These are phyloP conservation scores for Naegleria lovaniensis DNA, from an alignment of 208 protist genomes.

Conservation along the genomic window DNA sequence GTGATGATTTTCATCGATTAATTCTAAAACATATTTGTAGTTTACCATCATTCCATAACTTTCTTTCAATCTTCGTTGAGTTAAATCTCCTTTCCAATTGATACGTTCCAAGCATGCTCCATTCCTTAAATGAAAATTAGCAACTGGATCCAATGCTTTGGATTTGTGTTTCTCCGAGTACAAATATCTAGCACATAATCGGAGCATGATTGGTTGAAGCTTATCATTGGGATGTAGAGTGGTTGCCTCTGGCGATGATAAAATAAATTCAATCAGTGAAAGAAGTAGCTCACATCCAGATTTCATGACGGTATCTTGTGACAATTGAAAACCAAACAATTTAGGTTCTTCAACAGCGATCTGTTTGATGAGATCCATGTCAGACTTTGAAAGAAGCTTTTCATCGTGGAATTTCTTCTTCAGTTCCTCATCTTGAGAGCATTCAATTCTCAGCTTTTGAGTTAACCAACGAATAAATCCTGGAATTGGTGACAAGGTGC, in stretches of 20 bases:
- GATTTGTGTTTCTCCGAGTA: slow-evolving; percentile 49
- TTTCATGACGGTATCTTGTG: too few species aligned
- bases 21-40: slow-evolving; percentile 65
- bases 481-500: slow-evolving; percentile 69
- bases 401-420: slow-evolving; percentile 31
- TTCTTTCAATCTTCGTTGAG: slow-evolving; percentile 55
- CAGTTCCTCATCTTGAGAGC: not conserved
- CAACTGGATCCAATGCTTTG: slow-evolving; percentile 65
- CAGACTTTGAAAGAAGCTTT: not conserved
- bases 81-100: slow-evolving; percentile 65
- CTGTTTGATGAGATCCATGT: not conserved
- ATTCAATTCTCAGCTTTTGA: slow-evolving; percentile 49
- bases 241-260: not conserved
- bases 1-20: slow-evolving; percentile 48
- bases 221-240: slow-evolving; percentile 29
- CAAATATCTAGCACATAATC: slow-evolving; percentile 63
- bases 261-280: not conserved
- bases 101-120: slow-evolving; percentile 64
- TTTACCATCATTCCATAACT: slow-evolving; percentile 75
- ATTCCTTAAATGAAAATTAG: slow-evolving; percentile 74
- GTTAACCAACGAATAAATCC: slow-evolving; percentile 63
- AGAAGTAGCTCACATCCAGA: slow-evolving; percentile 33
- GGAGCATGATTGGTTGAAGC: slow-evolving; percentile 46
- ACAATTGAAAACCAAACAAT: slow-evolving; percentile 29
- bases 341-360: slow-evolving; percentile 13